phyloP scores from a whole-genome alignment of 1,284 basidiomycete genomes.

The Melampsora larici-populina region DNA sequence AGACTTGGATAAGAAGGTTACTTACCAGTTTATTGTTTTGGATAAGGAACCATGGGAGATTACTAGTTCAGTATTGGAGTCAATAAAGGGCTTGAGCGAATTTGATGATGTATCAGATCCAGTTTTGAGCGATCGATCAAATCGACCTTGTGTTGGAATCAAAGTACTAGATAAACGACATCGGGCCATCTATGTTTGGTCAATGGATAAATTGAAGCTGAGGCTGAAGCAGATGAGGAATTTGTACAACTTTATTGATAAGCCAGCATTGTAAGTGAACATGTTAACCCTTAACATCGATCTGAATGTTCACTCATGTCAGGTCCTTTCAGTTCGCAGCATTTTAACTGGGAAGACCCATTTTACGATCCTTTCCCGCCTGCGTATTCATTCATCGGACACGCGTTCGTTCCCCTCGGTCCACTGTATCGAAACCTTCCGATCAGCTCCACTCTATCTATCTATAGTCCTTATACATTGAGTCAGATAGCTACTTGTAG shows the following conservation, averaged over 20 bases:
- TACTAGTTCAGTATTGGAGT: constrained; percentile 77
- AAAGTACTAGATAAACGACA: constrained; percentile 85
- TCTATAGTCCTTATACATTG: constrained; percentile 85
- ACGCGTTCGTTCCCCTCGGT: constrained; percentile 74
- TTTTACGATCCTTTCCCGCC: constrained; percentile 83
- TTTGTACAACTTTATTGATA: constrained; percentile 83
- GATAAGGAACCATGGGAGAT: constrained; percentile 75
- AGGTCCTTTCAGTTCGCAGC: constrained; percentile 63
- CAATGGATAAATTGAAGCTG: constrained; percentile 77
- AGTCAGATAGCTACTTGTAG: constrained; percentile 90
- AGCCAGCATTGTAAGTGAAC: constrained; percentile 64
- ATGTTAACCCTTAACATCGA: background rate
- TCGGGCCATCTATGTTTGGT: constrained; percentile 85
- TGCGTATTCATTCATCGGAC: constrained; percentile 85
- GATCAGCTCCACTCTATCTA: constrained; percentile 70
- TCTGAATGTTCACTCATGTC: too few species aligned
- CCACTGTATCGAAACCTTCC: constrained; percentile 75
- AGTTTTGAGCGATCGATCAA: constrained; percentile 51
- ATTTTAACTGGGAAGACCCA: constrained; percentile 86
- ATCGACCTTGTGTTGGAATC: constrained; percentile 77
- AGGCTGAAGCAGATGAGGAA: constrained; percentile 92
- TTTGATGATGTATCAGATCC: constrained; percentile 88
- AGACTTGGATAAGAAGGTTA: constrained; percentile 76
- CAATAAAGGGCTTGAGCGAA: constrained; percentile 79
- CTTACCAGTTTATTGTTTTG: constrained; percentile 86